These are phyloP conservation scores for Sanghuangporus baumii DNA, from an alignment of 1,284 basidiomycete species.

Conservation along the genomic window DNA sequence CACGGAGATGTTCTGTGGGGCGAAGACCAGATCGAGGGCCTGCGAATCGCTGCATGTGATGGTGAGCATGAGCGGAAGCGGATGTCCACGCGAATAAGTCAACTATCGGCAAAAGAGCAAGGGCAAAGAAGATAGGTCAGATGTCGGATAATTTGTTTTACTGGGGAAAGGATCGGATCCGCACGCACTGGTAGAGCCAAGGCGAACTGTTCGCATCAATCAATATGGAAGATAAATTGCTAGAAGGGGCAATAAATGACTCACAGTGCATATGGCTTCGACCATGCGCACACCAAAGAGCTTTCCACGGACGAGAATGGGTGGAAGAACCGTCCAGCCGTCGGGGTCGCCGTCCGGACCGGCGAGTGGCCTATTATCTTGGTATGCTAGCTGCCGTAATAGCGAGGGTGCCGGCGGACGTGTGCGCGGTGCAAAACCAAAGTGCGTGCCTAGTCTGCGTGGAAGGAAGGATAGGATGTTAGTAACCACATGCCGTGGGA, in stretches of 20 bases:
- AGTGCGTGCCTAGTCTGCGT: conserved; percentile 40
- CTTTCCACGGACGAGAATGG: conserved; percentile 34
- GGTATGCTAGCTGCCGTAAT: conserved; percentile 43
- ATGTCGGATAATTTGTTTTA: background rate
- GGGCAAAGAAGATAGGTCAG: background rate
- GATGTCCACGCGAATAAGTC: conserved; percentile 43
- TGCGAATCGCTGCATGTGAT: conserved; percentile 35
- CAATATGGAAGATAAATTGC: conserved; percentile 20
- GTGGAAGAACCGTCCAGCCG: conserved; percentile 39
- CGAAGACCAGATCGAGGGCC: conserved; percentile 39
- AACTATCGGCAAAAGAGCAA: conserved; percentile 27
- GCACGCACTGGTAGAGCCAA: conserved; percentile 16
- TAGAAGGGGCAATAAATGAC: conserved; percentile 28
- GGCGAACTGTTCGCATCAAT: conserved; percentile 9
- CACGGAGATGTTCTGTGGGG: conserved; percentile 36
- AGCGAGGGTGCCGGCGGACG: conserved; percentile 39
- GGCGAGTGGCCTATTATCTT: conserved; percentile 35
- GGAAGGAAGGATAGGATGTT: background rate
- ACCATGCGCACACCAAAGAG: conserved; percentile 35
- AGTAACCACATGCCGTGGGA: background rate
- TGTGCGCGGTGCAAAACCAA: conserved; percentile 43
- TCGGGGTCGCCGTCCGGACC: conserved; percentile 40
- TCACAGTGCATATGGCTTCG: conserved; percentile 39
- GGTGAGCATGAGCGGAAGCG: conserved; percentile 39
- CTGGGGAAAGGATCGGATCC: background rate